phyloP scores from a whole-genome alignment of 257 asterid species.

The Solanum gracilifrons region DNA sequence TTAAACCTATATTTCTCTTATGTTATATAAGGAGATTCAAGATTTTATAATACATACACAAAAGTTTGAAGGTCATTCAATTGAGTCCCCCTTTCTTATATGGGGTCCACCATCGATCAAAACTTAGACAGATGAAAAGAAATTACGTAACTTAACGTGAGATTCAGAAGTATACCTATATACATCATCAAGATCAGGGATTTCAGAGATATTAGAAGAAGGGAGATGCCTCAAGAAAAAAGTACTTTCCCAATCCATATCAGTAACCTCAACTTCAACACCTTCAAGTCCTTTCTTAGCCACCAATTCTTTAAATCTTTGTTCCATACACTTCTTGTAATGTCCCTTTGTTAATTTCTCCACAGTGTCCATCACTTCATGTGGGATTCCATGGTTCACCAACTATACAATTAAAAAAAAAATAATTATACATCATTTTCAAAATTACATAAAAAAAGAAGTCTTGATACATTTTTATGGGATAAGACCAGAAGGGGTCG shows the following conservation, averaged over 20 bases:
- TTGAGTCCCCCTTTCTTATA: background rate
- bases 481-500: background rate
- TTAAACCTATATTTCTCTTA: background rate
- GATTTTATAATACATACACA: background rate
- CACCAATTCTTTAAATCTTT: slow-evolving; percentile 33
- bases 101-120: background rate
- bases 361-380: slow-evolving; percentile 49
- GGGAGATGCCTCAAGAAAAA: slow-evolving; percentile 7
- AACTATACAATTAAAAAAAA: slow-evolving; percentile 8
- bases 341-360: slow-evolving; percentile 44
- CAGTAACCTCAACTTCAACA: slow-evolving; percentile 15
- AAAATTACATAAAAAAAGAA: background rate
- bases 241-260: slow-evolving; percentile 47
- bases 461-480: background rate
- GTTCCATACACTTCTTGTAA: slow-evolving; percentile 48
- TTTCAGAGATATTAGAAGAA: slow-evolving; percentile 1
- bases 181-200: slow-evolving; percentile 4
- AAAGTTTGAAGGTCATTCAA: background rate
- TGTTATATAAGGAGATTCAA: background rate
- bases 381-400: slow-evolving; percentile 59
- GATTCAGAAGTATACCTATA: background rate
- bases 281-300: slow-evolving; percentile 20
- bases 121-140: background rate
- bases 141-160: background rate
- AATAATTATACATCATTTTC: background rate